Evolutionary conservation across 169 alveolate species (phyloP).

Genomic region (Plasmodium coatneyi): DNA sequence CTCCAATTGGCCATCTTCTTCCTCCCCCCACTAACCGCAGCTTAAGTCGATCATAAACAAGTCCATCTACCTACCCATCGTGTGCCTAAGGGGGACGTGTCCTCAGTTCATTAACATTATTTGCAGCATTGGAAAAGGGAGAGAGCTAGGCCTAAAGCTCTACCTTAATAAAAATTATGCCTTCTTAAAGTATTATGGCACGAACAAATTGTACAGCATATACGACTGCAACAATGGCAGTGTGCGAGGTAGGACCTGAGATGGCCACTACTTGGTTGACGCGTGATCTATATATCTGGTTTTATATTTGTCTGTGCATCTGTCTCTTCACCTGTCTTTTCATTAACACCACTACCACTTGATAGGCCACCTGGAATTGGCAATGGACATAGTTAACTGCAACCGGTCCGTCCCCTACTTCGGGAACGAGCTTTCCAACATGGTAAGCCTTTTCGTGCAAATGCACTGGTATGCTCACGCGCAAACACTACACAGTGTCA

Average conservation of each 20-base stretch:
- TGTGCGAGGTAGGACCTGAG: conserved; percentile 25
- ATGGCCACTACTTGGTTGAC: neutral
- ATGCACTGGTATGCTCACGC: neutral
- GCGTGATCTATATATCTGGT: neutral
- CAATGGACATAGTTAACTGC: conserved; percentile 24
- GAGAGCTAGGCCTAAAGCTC: conserved; percentile 26
- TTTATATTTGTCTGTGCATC: neutral
- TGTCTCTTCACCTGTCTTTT: neutral
- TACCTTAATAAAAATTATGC: conserved; percentile 41
- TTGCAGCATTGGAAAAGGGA: neutral
- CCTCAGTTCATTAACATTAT: conserved; percentile 46
- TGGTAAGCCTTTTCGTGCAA: neutral
- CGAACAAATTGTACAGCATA: conserved; percentile 22
- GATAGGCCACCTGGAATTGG: conserved; percentile 43
- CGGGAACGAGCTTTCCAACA: neutral
- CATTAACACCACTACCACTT: neutral
- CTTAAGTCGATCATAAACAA: conserved; percentile 26
- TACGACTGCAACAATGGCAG: conserved; percentile 3
- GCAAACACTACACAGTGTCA: neutral
- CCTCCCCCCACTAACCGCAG: conserved; percentile 9
- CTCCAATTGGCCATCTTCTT: neutral
- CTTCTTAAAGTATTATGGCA: conserved; percentile 60
- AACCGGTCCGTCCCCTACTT: conserved; percentile 23
- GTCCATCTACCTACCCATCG: conserved; percentile 33
- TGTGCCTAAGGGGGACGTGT: conserved; percentile 33